Percentiles rank a stretch among this genome's conserved stretches.
Conservation (phyloP, 2,329 filamentous ascomycete genomes). For the Didymella segeticola region DNA sequence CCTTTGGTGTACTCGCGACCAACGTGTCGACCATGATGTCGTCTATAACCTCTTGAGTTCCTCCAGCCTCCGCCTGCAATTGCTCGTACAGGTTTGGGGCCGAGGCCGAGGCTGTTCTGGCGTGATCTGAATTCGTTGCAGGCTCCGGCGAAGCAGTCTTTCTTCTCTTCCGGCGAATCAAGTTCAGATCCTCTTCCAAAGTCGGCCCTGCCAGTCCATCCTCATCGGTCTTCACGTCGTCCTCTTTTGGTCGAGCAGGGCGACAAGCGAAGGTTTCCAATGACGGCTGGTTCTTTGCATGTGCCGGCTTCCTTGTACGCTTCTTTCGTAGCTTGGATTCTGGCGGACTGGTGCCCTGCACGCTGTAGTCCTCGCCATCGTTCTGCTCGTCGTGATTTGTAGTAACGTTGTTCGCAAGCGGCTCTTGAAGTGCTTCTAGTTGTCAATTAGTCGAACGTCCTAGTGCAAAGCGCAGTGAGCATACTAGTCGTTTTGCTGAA, state of each 20-base stretch:
- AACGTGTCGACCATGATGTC: constrained; percentile 4
- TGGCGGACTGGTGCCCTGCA: constrained; percentile 23
- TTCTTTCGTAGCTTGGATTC: constrained; percentile 29
- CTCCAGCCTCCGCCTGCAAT: constrained; percentile 32
- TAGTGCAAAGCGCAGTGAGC: neutral
- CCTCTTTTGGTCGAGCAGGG: constrained; percentile 5
- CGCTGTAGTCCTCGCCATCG: constrained; percentile 29
- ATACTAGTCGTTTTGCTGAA: constrained; percentile 43
- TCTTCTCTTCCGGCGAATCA: constrained; percentile 46
- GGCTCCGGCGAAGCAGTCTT: constrained; percentile 44
- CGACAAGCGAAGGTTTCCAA: constrained; percentile 37
- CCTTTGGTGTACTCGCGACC: constrained; percentile 3
- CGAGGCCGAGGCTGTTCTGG: neutral
- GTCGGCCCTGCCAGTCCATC: constrained; percentile 15
- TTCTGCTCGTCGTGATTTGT: constrained; percentile 20
- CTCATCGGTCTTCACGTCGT: neutral
- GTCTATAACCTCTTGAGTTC: constrained; percentile 10
- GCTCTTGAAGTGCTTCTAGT: constrained; percentile 24
- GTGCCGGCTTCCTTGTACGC: constrained; percentile 27
- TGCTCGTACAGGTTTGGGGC: constrained; percentile 38
- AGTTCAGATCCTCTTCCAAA: constrained; percentile 40
- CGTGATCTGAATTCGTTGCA: neutral
- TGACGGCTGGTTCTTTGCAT: constrained; percentile 33
- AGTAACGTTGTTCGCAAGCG: constrained; percentile 4
- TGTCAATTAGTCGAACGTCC: constrained; percentile 2